A percentile compares a stretch with the other conserved stretches of the same genome.
Conservation (phyloP, 2,329 filamentous ascomycete genomes). For the Aspergillus versicolor region DNA sequence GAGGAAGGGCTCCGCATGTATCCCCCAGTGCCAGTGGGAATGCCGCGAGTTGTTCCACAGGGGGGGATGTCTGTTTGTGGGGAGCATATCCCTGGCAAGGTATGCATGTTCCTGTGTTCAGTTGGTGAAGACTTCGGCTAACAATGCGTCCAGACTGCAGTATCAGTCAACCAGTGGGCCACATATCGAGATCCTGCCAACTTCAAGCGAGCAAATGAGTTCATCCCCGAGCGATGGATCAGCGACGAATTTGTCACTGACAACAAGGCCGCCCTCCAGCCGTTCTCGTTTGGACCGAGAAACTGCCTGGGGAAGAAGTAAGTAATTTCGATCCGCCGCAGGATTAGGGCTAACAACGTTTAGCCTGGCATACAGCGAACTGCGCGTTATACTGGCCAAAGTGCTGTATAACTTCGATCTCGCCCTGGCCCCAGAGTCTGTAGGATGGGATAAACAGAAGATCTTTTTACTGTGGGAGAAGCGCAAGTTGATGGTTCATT, state of each 20-base stretch:
- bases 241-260: neutral
- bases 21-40: slow-evolving; percentile 39
- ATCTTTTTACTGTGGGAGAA: slow-evolving; percentile 29
- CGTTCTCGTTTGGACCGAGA: slow-evolving; percentile 11
- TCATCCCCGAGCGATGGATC: slow-evolving; percentile 15
- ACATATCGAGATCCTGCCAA: slow-evolving; percentile 9
- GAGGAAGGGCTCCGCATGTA: slow-evolving; percentile 45
- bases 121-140: too few species aligned
- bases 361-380: slow-evolving; percentile 15
- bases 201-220: slow-evolving; percentile 12
- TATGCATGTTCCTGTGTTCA: too few species aligned
- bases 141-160: neutral
- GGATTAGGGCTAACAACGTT: neutral
- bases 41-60: slow-evolving; percentile 34
- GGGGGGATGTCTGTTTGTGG: slow-evolving; percentile 24
- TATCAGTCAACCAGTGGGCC: neutral
- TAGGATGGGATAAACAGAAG: slow-evolving; percentile 23
- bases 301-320: slow-evolving; percentile 16
- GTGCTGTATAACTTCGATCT: slow-evolving; percentile 25
- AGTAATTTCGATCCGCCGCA: neutral
- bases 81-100: too few species aligned
- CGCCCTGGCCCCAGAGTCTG: slow-evolving; percentile 11
- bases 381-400: slow-evolving; percentile 10
- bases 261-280: slow-evolving; percentile 7
- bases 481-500: slow-evolving; percentile 16